Percentiles rank a stretch among this genome's conserved stretches.
phyloP scores from a whole-genome alignment of 2,329 filamentous ascomycete species.

The Fusarium multiceps region DNA sequence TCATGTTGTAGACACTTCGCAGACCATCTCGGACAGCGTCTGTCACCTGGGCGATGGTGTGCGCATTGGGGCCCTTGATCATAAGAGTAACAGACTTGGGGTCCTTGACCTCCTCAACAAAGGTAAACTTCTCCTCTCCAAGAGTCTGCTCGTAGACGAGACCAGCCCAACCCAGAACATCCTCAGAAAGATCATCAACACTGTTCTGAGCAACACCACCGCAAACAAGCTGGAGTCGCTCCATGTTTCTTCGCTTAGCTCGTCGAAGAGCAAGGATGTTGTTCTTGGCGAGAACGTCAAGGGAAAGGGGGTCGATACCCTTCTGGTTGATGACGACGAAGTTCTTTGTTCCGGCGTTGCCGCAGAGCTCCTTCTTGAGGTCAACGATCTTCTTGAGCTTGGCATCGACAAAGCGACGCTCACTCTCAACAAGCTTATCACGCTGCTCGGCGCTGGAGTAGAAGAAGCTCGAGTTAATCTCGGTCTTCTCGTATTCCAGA shows the following conservation, averaged over 20 bases:
- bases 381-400: slow-evolving; percentile 98
- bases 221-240: slow-evolving; percentile 93
- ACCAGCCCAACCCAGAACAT: slow-evolving; percentile 94
- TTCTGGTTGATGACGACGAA: slow-evolving; percentile 99
- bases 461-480: slow-evolving; percentile 99
- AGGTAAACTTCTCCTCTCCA: slow-evolving; percentile 99
- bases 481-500: slow-evolving; percentile 98
- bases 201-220: slow-evolving; percentile 94
- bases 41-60: slow-evolving; percentile 96
- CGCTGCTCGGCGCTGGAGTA: slow-evolving; percentile 97
- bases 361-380: slow-evolving; percentile 97
- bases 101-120: slow-evolving; percentile 98
- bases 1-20: slow-evolving; percentile 98
- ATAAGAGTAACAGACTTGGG: slow-evolving; percentile 97
- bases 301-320: slow-evolving; percentile 94
- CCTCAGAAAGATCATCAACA: slow-evolving; percentile 89
- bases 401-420: slow-evolving; percentile 93
- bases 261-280: slow-evolving; percentile 93
- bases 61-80: slow-evolving; percentile 97
- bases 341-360: slow-evolving; percentile 89
- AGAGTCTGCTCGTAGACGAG: slow-evolving; percentile 97
- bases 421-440: slow-evolving; percentile 97
- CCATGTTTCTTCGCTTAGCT: slow-evolving; percentile 99
- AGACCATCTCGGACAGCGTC: slow-evolving; percentile 96
- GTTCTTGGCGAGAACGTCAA: slow-evolving; percentile 98